Evolutionary conservation across 139 green algal genomes (phyloP).

Genomic region (Chlorella sp.): DNA sequence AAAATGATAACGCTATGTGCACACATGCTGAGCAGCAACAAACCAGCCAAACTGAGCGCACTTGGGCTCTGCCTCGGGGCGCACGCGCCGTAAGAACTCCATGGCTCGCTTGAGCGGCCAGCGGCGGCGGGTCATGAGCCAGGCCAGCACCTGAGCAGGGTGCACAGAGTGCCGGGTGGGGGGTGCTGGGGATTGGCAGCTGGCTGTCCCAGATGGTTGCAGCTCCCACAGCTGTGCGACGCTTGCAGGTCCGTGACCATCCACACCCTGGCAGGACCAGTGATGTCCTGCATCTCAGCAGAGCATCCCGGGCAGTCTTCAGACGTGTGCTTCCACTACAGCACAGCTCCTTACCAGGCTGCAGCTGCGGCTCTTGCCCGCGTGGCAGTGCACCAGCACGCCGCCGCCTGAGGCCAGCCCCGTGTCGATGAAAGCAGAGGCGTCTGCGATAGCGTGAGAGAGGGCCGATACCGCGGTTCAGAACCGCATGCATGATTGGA

Average conservation of each 20-base stretch:
- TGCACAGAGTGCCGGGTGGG: not conserved
- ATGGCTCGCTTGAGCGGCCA: conserved; percentile 69
- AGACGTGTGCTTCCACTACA: no score
- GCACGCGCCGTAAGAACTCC: conserved; percentile 40
- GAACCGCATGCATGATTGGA: not conserved
- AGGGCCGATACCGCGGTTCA: not conserved
- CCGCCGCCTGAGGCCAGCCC: conserved; percentile 47
- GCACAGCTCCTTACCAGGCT: conserved; percentile 50
- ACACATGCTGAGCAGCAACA: no score
- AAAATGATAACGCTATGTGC: no score
- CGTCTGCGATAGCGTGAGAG: conserved; percentile 3
- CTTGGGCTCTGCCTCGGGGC: conserved; percentile 79
- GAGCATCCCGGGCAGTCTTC: no score
- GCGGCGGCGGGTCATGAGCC: conserved; percentile 44
- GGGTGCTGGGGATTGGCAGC: not conserved
- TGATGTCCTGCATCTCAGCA: no score
- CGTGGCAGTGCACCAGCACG: conserved; percentile 92
- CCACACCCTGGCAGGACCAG: no score
- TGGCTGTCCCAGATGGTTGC: no score
- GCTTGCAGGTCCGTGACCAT: no score
- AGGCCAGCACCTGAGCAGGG: conserved; percentile 24
- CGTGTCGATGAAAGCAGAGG: conserved; percentile 71
- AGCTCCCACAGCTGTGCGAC: no score
- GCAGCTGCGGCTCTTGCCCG: conserved; percentile 78
- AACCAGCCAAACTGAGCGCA: conserved; percentile 73